Evolutionary conservation across 2,329 filamentous ascomycete species (phyloP), one percentile per base, ranked within the genome.

Genomic region (Diatrype stigma): DNA sequence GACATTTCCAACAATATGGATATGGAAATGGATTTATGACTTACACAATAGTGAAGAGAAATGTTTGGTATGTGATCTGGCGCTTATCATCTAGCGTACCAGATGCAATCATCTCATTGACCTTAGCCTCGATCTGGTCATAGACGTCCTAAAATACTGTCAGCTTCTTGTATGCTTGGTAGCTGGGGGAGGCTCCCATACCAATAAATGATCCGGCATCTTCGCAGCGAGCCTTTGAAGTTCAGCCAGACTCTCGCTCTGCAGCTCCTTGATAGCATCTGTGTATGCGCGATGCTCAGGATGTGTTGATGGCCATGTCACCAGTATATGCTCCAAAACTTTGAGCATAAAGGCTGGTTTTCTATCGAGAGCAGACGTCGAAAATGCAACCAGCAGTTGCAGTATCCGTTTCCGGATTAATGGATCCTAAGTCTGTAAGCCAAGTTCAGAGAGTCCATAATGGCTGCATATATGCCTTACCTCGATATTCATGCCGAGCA

Each of bases 21-120:
- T 6, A 35, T 14, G 38, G 6, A 42, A 47, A 6, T 10, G 28
- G 11, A 7, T 8, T 32, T 10, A 28, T 35, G 21, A 67, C 77
- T 64, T 73, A 87, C 82, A 94, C 86, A 55, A 99, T 94, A 52
- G 96, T 94, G 67, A 99, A 95, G 1, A 97, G 77, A 56, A 97
- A 93, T 10, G 91, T 93, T 60, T 85, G 89, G 62, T 95, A 92
- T 2, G 92, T 90, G 63, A 94, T 86, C 51, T 89, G 84, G 30
- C 92, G 82, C 63, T 92, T 90, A 61, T 93, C 87, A 62, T 96
- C 93, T 28, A 88, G 73, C 49, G 81, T 79, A 28, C 87, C 83
- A 45, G 88, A 82, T 55, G 84, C 77, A 65, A 88, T 80, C 74
- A 96, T 85, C 66, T 93, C 87, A 53, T 87, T 86, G 53, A 97